phyloP scores from a whole-genome alignment of 495 filamentous ascomycete genomes.

The Arthonia radiata region DNA sequence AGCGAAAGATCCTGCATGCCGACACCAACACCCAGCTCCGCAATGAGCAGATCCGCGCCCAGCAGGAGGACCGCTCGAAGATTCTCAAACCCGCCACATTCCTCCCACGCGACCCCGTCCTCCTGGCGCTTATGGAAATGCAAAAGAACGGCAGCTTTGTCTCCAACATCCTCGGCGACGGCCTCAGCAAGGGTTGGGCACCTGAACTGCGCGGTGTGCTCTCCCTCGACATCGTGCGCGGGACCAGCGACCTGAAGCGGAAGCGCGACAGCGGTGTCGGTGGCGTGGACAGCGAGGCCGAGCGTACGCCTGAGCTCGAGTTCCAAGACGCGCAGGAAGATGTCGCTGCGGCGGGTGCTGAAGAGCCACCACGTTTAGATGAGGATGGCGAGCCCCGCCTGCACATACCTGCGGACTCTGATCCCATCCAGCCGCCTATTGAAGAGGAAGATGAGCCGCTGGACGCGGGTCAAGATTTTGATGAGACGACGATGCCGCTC shows the following conservation, averaged over 20 bases:
- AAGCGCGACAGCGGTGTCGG: constrained; percentile 70
- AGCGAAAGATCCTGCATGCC: constrained; percentile 43
- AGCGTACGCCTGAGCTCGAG: constrained; percentile 13
- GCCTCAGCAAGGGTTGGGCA: constrained; percentile 55
- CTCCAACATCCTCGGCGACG: constrained; percentile 50
- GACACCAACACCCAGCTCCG: constrained; percentile 40
- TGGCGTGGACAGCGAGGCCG: constrained; percentile 1
- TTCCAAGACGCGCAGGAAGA: constrained; percentile 10
- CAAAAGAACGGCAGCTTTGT: constrained; percentile 78
- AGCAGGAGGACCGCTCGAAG: constrained; percentile 51
- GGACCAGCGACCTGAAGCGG: constrained; percentile 62
- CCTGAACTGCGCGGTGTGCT: constrained; percentile 73
- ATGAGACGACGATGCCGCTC: constrained; percentile 49
- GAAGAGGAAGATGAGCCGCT: constrained; percentile 6
- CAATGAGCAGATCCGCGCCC: constrained; percentile 38
- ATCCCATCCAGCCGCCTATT: too few species aligned
- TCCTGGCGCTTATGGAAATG: constrained; percentile 70
- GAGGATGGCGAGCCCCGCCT: constrained; percentile 8
- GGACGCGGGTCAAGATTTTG: constrained; percentile 29
- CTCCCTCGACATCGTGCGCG: constrained; percentile 54
- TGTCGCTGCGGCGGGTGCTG: constrained; percentile 3
- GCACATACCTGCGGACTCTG: constrained; percentile 1
- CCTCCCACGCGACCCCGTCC: constrained; percentile 59
- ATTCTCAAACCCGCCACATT: constrained; percentile 61
- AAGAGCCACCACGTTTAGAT: constrained; percentile 3